Conservation (phyloP, 2,329 filamentous ascomycete species). For the Chaetomiaceae sp. region DNA sequence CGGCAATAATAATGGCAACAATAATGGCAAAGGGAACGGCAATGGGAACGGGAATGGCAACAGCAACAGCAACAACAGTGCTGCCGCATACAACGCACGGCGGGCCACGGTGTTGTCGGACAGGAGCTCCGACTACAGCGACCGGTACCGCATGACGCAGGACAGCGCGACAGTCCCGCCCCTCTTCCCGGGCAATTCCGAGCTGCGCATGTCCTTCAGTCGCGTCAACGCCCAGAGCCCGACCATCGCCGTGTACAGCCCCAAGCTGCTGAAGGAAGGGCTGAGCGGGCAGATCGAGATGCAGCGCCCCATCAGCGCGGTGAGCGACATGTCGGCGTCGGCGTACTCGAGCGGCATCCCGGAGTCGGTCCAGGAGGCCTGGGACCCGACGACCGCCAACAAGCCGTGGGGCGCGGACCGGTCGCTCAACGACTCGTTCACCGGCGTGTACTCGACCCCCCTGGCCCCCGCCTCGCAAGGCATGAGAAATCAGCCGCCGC, state of each 20-base stretch:
- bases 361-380: slow-evolving; percentile 55
- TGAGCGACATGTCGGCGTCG: slow-evolving; percentile 39
- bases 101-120: slow-evolving; percentile 52
- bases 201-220: slow-evolving; percentile 57
- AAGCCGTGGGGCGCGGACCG: slow-evolving; percentile 48
- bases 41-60: too few relatives aligned
- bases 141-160: slow-evolving; percentile 49
- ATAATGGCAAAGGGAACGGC: slow-evolving; percentile 15
- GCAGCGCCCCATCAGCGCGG: slow-evolving; percentile 43
- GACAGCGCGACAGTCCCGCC: slow-evolving; percentile 68
- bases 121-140: slow-evolving; percentile 50
- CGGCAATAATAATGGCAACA: slow-evolving; percentile 25
- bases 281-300: slow-evolving; percentile 57
- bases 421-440: slow-evolving; percentile 49
- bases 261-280: slow-evolving; percentile 47
- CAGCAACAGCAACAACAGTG: background rate
- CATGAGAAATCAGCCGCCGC: slow-evolving; percentile 27
- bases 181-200: slow-evolving; percentile 35
- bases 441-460: slow-evolving; percentile 41
- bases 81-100: slow-evolving; percentile 31
- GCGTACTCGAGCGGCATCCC: slow-evolving; percentile 62
- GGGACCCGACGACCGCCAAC: slow-evolving; percentile 43
- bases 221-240: slow-evolving; percentile 66
- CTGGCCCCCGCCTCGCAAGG: slow-evolving; percentile 36
- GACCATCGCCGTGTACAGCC: slow-evolving; percentile 57